Base-by-base conservation (phyloP, 2,329 filamentous ascomycete genomes). In the Exophiala sp. region DNA sequence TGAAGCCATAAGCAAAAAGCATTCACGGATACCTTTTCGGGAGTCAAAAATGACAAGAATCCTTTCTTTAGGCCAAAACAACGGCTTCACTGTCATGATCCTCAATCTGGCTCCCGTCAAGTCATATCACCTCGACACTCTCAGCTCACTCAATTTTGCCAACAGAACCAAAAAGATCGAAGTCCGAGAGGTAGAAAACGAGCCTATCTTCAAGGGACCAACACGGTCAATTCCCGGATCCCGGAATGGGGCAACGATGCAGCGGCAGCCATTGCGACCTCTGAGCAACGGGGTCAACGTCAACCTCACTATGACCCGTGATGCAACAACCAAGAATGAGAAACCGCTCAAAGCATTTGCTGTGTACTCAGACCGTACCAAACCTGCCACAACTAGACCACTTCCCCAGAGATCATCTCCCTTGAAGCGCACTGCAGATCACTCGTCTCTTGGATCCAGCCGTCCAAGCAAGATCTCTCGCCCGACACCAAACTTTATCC, bases 41-140 rank as follows among this genome's bases (percentile, higher is more conserved):
- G 91, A 96, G 66, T 93, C 86, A 46, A 96, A 97, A 73, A 96
- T 97, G 91, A 97, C 93, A 1, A 80, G 91, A 40, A 96, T 97
- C 48, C 70, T 97, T 21, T 91, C 86, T 0, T 71, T 97, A 7
- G 91, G 91, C 2, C 91, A 96, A 70, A 96, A 97, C 70, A 88
- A 95, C 58, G 91, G 93, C 43, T 81, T 95, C 59, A 96, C 90
- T 0, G 80, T 97, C 64, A 97, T 97, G 93, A 93, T 97, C 51
- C 75, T 97, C 30, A 97, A 97, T 63, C 78, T 97, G 2, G 88
- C 91, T 0, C 90, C 93, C 0, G 77, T 94, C n/a, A 82, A 87
- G 55, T 89, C 87, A 60, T 97, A 95, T 65, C 91, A 97, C 63
- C 77, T 95, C 32, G 91, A 97, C 65, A 96, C 91, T 0, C 76